phyloP scores from a whole-genome alignment of 78 protist genomes.

The Dictyostelium discoideum region DNA sequence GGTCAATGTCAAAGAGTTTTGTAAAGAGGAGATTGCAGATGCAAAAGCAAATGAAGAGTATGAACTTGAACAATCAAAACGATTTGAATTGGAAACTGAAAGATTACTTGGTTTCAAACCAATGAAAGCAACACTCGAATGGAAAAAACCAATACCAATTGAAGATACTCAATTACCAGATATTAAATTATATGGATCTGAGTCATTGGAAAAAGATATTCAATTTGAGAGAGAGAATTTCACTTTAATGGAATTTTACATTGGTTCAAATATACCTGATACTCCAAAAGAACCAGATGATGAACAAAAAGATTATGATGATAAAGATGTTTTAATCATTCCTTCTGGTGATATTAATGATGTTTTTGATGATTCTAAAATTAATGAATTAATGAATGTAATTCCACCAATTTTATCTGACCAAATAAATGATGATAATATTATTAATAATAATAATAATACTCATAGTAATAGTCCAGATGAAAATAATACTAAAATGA shows the following conservation, averaged over 20 bases:
- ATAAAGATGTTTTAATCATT: constrained; percentile 14
- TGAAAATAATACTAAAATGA: not conserved
- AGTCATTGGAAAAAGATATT: constrained; percentile 6
- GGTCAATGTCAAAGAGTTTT: constrained; percentile 29
- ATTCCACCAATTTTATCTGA: not conserved
- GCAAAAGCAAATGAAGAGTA: not conserved
- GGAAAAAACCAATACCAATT: constrained; percentile 15
- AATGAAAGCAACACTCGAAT: not conserved
- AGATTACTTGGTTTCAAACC: not conserved
- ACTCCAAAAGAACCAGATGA: constrained; percentile 47
- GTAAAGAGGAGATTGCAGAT: constrained; percentile 3
- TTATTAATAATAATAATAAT: not conserved
- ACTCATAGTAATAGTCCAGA: not conserved
- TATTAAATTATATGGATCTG: constrained; percentile 3
- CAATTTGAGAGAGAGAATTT: constrained; percentile 55
- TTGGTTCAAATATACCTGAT: constrained; percentile 29
- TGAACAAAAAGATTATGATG: constrained; percentile 42
- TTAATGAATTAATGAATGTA: constrained; percentile 7
- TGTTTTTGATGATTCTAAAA: constrained; percentile 9
- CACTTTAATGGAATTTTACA: constrained; percentile 25
- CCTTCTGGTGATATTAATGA: constrained; percentile 34
- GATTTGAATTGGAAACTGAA: constrained; percentile 3
- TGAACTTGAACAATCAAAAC: constrained; percentile 31
- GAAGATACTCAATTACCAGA: not conserved
- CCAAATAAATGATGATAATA: not conserved